phyloP scores from a whole-genome alignment of 495 filamentous ascomycete genomes.

The Hyaloscypha bicolor region DNA sequence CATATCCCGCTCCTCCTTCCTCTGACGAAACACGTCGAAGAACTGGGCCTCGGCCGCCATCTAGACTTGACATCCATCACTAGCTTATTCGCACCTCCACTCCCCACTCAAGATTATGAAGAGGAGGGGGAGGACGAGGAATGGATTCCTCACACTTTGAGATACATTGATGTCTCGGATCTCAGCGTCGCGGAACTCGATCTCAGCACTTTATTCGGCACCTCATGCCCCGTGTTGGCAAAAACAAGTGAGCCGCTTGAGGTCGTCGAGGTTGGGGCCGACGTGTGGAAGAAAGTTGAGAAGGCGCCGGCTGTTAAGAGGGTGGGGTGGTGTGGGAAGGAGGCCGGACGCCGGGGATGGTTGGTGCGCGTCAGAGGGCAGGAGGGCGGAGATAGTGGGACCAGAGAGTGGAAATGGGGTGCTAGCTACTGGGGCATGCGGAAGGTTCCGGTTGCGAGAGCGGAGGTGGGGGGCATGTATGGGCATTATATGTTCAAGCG shows the following conservation, averaged over 20 bases:
- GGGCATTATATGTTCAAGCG: conserved; percentile 83
- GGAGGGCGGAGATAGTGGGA: conserved; percentile 36
- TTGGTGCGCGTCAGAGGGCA: conserved; percentile 58
- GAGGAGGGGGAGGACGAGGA: conserved; percentile 33
- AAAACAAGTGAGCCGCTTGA: conserved; percentile 65
- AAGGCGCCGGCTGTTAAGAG: conserved; percentile 40
- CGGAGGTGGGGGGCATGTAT: conserved; percentile 84
- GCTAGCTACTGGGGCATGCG: conserved; percentile 87
- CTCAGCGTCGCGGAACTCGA: conserved; percentile 64
- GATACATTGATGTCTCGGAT: conserved; percentile 71
- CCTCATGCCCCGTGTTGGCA: conserved; percentile 61
- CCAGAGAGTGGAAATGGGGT: conserved; percentile 79
- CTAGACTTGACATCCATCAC: conserved; percentile 68
- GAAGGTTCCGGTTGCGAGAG: conserved; percentile 77
- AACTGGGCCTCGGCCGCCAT: conserved; percentile 73
- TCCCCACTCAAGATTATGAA: conserved; percentile 42
- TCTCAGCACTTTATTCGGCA: conserved; percentile 61
- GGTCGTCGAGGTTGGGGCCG: conserved; percentile 77
- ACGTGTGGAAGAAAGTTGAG: conserved; percentile 49
- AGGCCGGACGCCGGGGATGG: conserved; percentile 66
- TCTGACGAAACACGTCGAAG: conserved; percentile 79
- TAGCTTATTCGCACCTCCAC: conserved; percentile 41
- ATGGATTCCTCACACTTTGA: conserved; percentile 67
- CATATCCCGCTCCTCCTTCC: conserved; percentile 68
- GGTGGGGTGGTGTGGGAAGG: conserved; percentile 67